A percentile compares a stretch with the other conserved stretches of the same genome.
These are phyloP conservation scores for Melocanna baccifera DNA, from an alignment of 176 grass and related monocot species.

Conservation along the genomic window DNA sequence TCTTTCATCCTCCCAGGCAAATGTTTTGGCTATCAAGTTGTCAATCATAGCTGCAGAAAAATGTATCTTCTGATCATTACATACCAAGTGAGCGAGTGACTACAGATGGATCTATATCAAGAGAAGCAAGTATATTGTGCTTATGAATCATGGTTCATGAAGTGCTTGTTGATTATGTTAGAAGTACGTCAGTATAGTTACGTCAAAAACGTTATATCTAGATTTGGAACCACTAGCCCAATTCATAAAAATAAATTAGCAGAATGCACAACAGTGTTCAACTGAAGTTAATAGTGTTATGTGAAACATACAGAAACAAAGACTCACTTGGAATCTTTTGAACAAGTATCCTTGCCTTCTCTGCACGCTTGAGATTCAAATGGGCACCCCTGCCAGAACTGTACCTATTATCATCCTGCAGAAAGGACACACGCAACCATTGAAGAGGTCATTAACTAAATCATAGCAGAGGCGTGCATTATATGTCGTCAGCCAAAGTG, in stretches of 20 bases:
- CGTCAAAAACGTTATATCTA: background rate
- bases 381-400: conserved; percentile 80
- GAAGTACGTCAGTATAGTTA: background rate
- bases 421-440: background rate
- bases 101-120: background rate
- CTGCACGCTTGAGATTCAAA: conserved; percentile 88
- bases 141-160: background rate
- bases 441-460: conserved; percentile 20
- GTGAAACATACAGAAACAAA: conserved; percentile 21
- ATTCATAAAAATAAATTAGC: background rate
- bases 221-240: background rate
- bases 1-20: conserved; percentile 78
- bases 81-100: background rate
- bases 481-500: background rate
- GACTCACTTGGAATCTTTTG: conserved; percentile 88
- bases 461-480: background rate
- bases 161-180: background rate
- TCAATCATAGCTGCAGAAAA: conserved; percentile 70
- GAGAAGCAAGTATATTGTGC: background rate
- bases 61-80: conserved; percentile 11
- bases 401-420: conserved; percentile 85
- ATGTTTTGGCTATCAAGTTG: conserved; percentile 78
- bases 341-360: conserved; percentile 76
- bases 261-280: background rate
- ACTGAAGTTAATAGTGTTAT: conserved; percentile 3